phyloP scores from a whole-genome alignment of 495 filamentous ascomycete species.

The Penicillium herquei region DNA sequence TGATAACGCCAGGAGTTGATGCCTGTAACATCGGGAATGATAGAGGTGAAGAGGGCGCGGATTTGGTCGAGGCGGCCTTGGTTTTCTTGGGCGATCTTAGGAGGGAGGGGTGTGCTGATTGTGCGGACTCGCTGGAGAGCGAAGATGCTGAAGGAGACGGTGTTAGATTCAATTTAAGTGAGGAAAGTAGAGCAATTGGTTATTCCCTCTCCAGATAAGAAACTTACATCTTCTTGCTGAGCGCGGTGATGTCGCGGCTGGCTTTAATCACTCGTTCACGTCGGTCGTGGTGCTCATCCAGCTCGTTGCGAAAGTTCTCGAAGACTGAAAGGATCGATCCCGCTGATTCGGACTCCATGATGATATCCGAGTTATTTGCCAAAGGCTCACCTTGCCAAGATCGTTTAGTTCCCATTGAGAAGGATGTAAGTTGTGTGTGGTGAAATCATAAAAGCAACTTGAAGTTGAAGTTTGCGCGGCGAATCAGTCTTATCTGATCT shows the following conservation, averaged over 20 bases:
- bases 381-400: constrained; percentile 59
- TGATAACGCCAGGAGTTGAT: constrained; percentile 83
- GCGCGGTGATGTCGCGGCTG: constrained; percentile 83
- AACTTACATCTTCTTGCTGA: constrained; percentile 93
- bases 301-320: constrained; percentile 75
- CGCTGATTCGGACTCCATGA: constrained; percentile 27
- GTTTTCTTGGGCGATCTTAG: constrained; percentile 62
- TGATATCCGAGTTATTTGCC: constrained; percentile 17
- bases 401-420: constrained; percentile 52
- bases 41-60: constrained; percentile 57
- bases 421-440: constrained; percentile 1
- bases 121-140: constrained; percentile 77
- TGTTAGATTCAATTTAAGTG: neutral
- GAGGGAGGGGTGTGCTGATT: constrained; percentile 61
- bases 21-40: constrained; percentile 70
- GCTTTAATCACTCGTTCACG: constrained; percentile 86
- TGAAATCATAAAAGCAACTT: too few species aligned
- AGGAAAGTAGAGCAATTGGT: too few species aligned
- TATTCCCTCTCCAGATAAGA: neutral
- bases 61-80: constrained; percentile 65
- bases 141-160: constrained; percentile 67
- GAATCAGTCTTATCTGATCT: too few species aligned
- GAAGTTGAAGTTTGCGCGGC: constrained; percentile 1
- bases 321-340: constrained; percentile 70
- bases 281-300: constrained; percentile 93